Evolutionary conservation across 129 eudicot genomes (phyloP), one percentile per base, ranked within the genome.

Genomic region (Arctium minus): DNA sequence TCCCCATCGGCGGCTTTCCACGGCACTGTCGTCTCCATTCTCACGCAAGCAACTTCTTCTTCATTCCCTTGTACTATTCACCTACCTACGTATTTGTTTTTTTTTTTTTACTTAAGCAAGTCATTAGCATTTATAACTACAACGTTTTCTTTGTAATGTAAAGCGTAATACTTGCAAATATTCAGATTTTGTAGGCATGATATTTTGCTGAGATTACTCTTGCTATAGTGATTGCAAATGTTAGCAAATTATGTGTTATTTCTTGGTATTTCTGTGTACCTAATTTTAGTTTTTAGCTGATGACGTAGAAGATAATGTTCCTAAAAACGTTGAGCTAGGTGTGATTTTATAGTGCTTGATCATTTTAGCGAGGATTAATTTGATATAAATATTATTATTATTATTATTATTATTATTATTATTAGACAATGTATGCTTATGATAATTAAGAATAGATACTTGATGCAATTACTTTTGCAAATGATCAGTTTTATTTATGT

Each of bases 1-100:
- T 88, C 79, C 44, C 85, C 86, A 80, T 85, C 79, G 82, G 79
- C 8, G 62, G 42, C 75, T 86, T 86, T 79, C 6, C 77, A 17
- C 77, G 69, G 60, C 69, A 86, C 84, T 56, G 76, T 76, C 81
- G 82, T 82, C 79, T 84, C 70, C 83, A 82, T 8, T 79, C 89
- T 78, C 90, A 77, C 76, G 73, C 91, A 75, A 74, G 82, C 86
- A 39, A 75, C 86, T 22, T 31, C 71, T 81, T 81, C 80, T 70
- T 80, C 82, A 60, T 78, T 50, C 84, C 89, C 39, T 44, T 92
- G 97, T 90, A 85, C 76, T 50, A 5, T 29, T 33, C 29, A 37
- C 76, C 22, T 72, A 18, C 37, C 50, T 56, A 33, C 18, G 38
- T 56, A 22, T 60, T 60, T 53, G 65, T 53, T 30, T 6, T 71